Percentiles rank a stretch among this genome's conserved stretches.
phyloP scores from a whole-genome alignment of 805 yeast species.

The Henningerozyma blattae region DNA sequence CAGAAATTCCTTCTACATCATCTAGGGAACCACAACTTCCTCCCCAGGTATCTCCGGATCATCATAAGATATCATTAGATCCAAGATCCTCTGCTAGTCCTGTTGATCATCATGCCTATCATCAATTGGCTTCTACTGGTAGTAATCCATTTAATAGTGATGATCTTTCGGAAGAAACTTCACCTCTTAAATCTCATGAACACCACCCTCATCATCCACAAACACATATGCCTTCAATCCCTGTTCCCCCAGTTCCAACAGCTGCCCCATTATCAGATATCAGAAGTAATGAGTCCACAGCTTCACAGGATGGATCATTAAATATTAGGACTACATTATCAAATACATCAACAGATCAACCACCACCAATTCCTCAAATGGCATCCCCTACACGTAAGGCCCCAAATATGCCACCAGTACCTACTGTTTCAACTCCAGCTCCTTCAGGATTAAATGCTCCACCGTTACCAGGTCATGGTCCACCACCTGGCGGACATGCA shows the following conservation, averaged over 20 bases:
- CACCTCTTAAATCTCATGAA: too few species aligned
- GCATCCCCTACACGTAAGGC: constrained; percentile 7
- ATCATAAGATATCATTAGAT: too few species aligned
- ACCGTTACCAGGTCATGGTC: constrained; percentile 1
- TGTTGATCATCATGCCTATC: too few species aligned
- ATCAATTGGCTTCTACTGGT: too few species aligned
- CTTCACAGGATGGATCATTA: too few species aligned
- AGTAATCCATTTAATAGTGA: too few species aligned
- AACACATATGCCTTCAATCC: not conserved
- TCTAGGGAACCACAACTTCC: constrained; percentile 1
- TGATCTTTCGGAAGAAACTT: too few species aligned
- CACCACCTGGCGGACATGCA: constrained; percentile 1
- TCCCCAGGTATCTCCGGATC: constrained; percentile 3
- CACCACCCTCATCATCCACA: too few species aligned
- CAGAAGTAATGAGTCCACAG: not conserved
- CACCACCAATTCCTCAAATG: constrained; percentile 10
- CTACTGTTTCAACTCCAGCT: constrained; percentile 3
- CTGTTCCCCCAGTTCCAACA: constrained; percentile 4
- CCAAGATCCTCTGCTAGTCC: too few species aligned
- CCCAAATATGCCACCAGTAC: not conserved
- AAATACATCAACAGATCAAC: constrained; percentile 3
- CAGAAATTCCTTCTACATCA: too few species aligned
- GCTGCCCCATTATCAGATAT: too few species aligned
- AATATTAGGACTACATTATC: too few species aligned
- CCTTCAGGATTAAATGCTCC: constrained; percentile 3